Evolutionary conservation across 2,329 filamentous ascomycete genomes (phyloP), one percentile per base, ranked within the genome.

Genomic region (Volutella citrinella): DNA sequence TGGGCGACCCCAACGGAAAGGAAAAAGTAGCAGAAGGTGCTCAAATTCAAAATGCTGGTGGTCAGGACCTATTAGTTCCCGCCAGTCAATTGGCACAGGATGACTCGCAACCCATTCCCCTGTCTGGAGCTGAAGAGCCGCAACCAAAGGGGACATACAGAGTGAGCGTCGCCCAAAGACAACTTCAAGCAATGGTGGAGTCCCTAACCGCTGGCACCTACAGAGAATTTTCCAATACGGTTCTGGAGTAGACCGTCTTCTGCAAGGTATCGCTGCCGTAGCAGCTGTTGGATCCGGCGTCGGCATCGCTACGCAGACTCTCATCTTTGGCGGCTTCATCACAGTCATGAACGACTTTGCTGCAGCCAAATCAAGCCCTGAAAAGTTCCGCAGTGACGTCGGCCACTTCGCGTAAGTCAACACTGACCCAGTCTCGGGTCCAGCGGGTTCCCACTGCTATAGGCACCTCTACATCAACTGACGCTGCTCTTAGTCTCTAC

Each of bases 381-480:
- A 31, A 14, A 40, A 52, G 10, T 60, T 65, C 17, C 55, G 56
- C 4, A 38, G 37, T 12, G 57, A 61, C 10, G 50, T 51, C 19
- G 49, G 48, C n/a, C 49, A 51, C 14, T 43, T 61, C 19, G 57
- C 59, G 61, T 63, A 33, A 36, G 58, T 76, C 6, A n/a, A n/a
- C n/a, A n/a, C n/a, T n/a, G n/a, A 74, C 73, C 21, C 35, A 3
- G 32, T 38, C 55, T 74, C 12, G 70, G 72, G 46, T 46, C 70
- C 30, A 68, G 55, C 4, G 67, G 68, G 8, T 65, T 72, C 32
- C 46, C 51, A 13, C 38, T 63, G 6, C 61, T 62, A 5, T 72
- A 72, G 4, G 7, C 7, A 9, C 18, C n/a, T 10, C 16, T 6
- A 3, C 13, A 10, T 10, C 12, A 10, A 23, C 40, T 48, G 64